These are phyloP conservation scores for Takashimella koratensis DNA, from an alignment of 1,284 basidiomycete genomes.

Conservation along the genomic window DNA sequence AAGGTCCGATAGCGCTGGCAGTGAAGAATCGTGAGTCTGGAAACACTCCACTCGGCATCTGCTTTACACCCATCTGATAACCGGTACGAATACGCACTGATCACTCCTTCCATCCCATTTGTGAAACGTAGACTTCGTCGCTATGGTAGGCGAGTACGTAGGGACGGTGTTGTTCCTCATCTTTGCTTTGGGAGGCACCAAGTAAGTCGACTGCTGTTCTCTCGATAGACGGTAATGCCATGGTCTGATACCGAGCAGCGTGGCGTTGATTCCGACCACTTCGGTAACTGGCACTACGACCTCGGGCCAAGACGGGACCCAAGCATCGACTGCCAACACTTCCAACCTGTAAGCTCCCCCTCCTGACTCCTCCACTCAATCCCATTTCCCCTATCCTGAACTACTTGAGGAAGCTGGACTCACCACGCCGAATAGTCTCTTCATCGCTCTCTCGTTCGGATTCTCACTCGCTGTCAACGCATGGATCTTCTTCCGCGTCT, in stretches of 20 bases:
- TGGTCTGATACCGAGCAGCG: too few species aligned
- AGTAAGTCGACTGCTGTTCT: constrained; percentile 34
- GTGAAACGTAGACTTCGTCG: constrained; percentile 39
- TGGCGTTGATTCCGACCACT: constrained; percentile 42
- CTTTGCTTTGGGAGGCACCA: constrained; percentile 48
- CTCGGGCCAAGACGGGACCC: constrained; percentile 25
- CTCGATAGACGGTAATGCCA: too few species aligned
- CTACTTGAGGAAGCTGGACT: too few species aligned
- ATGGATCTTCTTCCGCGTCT: constrained; percentile 52
- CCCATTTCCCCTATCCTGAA: constrained; percentile 2
- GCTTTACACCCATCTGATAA: not conserved
- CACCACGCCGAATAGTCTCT: constrained; percentile 45
- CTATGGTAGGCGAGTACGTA: constrained; percentile 52
- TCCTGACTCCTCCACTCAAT: not conserved
- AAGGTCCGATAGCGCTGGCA: not conserved
- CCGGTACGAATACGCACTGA: too few species aligned
- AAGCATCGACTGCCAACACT: constrained; percentile 35
- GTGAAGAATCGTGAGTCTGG: not conserved
- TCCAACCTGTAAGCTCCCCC: constrained; percentile 30
- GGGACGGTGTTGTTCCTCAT: constrained; percentile 52
- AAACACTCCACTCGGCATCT: not conserved
- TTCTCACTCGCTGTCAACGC: constrained; percentile 49
- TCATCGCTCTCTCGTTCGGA: constrained; percentile 52
- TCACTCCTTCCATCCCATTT: too few species aligned
- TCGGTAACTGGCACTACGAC: constrained; percentile 38